Base-by-base conservation (phyloP, 2,329 filamentous ascomycete species). In the Aspergillus fischeri region DNA sequence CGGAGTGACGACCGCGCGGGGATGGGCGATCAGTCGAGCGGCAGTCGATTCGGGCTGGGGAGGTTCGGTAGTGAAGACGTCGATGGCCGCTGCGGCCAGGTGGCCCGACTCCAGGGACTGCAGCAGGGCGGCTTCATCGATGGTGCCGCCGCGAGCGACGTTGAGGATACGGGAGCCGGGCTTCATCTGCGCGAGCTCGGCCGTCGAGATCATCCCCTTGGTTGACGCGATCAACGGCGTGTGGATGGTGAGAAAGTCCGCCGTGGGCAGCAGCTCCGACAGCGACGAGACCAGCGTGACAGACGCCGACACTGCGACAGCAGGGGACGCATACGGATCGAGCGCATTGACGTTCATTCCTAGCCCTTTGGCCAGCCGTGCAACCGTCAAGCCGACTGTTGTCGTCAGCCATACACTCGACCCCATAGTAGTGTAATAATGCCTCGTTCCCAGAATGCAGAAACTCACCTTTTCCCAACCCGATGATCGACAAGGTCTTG, bases 171-270 rank as follows among this genome's bases (percentile, higher is more conserved):
- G 81, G 0, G 89, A 86, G 8, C 87, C 87, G 20, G 78, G 79
- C 69, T 90, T 92, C 89, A 94, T 93, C 8, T 78, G 79, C 24
- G 78, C 77, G 8, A 93, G 74, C 71, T 93, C 88, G 0, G 78
- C 73, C 48, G 83, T 83, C 1, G 86, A 83, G 24, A 94, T 84
- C 73, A 94, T 82, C 55, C 90, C 88, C 57, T 87, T 81, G 0
- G 90, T 94, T 5, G 86, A 89, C 5, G 89, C 89, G 57, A 92
- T 83, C 55, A 94, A 78, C 0, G 91, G 91, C 0, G 89, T 93
- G 68, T 94, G 90, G 9, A 93, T 86, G 0, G 90, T 92, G 59
- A 94, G 70, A 68, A 93, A 92, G 72, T 93, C 90, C 1, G 86
- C 84, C 27, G 80, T 78, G 1, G 85, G 81, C 14, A 94, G 78